These are phyloP conservation scores for Hortaea sp. DNA, from an alignment of 2,329 filamentous ascomycete species.

Conservation along the genomic window DNA sequence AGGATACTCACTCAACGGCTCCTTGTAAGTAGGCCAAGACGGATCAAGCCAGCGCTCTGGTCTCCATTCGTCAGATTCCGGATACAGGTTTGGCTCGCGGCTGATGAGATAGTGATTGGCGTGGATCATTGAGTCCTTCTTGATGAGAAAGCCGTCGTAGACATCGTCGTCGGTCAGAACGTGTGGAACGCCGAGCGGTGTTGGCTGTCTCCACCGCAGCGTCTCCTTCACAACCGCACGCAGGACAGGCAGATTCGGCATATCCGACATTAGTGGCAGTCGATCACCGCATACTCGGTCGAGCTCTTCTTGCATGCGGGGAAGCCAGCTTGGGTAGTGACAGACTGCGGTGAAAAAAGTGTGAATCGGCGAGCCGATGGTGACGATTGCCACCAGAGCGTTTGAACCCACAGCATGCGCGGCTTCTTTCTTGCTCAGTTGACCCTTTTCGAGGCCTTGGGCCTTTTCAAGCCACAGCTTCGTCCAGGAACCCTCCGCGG, in stretches of 20 bases:
- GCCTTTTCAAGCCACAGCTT: constrained; percentile 24
- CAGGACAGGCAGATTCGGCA: constrained; percentile 42
- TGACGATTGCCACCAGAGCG: constrained; percentile 10
- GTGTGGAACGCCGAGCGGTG: constrained; percentile 30
- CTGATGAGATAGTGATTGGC: constrained; percentile 14
- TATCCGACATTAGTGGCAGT: constrained; percentile 43
- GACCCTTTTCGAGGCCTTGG: constrained; percentile 16
- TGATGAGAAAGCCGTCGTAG: constrained; percentile 22
- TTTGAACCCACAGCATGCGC: constrained; percentile 7
- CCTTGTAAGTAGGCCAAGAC: constrained; percentile 24
- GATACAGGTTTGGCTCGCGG: constrained; percentile 21
- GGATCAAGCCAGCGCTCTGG: constrained; percentile 25
- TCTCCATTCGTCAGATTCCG: constrained; percentile 20
- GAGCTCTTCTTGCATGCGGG: constrained; percentile 43
- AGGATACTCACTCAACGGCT: constrained; percentile 24
- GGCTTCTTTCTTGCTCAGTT: constrained; percentile 3
- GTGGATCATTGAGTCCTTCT: constrained; percentile 17
- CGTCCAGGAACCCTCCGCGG: constrained; percentile 20
- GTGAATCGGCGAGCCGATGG: constrained; percentile 8
- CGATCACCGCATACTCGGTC: constrained; percentile 46
- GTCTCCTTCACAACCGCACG: constrained; percentile 50
- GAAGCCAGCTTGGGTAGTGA: constrained; percentile 8
- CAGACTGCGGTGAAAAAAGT: constrained; percentile 8
- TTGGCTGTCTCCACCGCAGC: constrained; percentile 47
- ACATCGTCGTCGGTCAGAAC: constrained; percentile 17